Base-by-base conservation (phyloP, 75 land plant genomes). In the Adiantum capillusveneris region DNA sequence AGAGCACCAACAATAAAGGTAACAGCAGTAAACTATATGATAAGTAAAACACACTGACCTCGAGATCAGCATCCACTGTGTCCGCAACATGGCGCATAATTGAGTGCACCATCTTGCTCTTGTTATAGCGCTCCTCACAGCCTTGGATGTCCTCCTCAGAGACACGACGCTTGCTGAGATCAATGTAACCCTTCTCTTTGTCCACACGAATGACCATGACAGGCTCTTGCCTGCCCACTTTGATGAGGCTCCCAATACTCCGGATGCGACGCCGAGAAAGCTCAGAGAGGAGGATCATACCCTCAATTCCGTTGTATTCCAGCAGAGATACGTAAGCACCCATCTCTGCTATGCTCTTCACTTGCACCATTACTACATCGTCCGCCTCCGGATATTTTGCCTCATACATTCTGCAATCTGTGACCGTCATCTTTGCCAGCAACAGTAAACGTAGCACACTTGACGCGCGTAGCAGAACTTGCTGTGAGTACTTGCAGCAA, bases 31-130 rank as follows among this genome's bases (percentile, higher is more conserved):
- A n/a, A n/a, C n/a, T n/a, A n/a, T n/a, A n/a, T n/a, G n/a, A n/a
- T n/a, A n/a, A n/a, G n/a, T n/a, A n/a, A n/a, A n/a, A n/a, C n/a
- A n/a, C n/a, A 9, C 37, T 34, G 79, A 90, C 96, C 87, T 88
- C 94, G 19, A 93, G 73, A 65, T 93, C 98, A 45, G 79, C 49
- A 6, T 52, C 42, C 73, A 85, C 51, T 0, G 98, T 93, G 66
- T 93, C 98, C 6, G 98, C 98, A 42, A 93, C 98, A 62, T 93
- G 98, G 6, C 98, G 90, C 95, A 93, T 84, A 42, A 93, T 93
- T 45, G 98, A 93, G 65, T 93, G 98, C 25, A 93, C 95, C 46
- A 93, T 84, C 77, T 93, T 93, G 74, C 88, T 84, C 85, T 93
- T 93, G 63, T 88, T 93, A 62, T 83, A 93, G 34, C 95, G 72